phyloP scores from a whole-genome alignment of 176 grass and related monocot genomes.

The maize (Zea mays) region Zm-B73-REFERENCE-NAM-5.0 NC_050100.1:41829501-41830000 shows the following conservation, averaged over 20 bases:
- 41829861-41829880: not conserved
- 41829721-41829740: not conserved
- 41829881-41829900: not conserved
- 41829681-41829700: not conserved
- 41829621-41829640: not conserved
- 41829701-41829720: not conserved
- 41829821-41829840: not conserved
- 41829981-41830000: not conserved
- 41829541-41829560: not conserved
- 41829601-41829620: not conserved
- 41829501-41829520: not conserved
- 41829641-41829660: not conserved
- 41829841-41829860: not conserved
- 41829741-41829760: not conserved
- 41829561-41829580: not conserved
- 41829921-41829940: slow-evolving; percentile 1
- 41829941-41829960: not conserved
- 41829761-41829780: not conserved
- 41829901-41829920: not conserved
- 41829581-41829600: not conserved
- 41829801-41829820: not conserved
- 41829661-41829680: not conserved
- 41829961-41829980: not conserved
- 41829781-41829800: not conserved
- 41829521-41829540: slow-evolving; percentile 1